phyloP scores from a whole-genome alignment of 2,329 filamentous ascomycete species.

The Talaromyces sp. region DNA sequence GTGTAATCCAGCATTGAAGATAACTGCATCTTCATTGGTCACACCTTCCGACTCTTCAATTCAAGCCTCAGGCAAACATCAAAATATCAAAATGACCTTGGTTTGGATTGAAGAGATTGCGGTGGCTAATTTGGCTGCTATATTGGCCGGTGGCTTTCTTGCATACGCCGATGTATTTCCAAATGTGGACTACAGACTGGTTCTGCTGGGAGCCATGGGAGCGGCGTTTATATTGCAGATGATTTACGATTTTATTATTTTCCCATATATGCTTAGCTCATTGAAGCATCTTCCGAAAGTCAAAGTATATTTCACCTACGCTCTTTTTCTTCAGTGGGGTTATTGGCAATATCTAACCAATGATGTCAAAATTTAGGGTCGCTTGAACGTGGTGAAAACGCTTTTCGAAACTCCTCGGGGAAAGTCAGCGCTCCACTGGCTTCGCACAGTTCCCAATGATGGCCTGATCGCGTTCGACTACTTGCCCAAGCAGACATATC shows the following conservation, averaged over 20 bases:
- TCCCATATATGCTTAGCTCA: neutral
- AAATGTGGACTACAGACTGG: neutral
- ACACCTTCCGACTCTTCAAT: neutral
- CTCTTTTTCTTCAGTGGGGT: neutral
- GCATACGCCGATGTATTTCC: neutral
- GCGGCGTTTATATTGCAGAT: neutral
- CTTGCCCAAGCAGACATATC: neutral
- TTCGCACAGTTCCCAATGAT: neutral
- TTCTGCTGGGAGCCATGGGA: neutral
- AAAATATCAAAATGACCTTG: neutral
- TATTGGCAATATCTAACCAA: neutral
- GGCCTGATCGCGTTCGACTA: neutral
- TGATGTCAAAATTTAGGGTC: neutral
- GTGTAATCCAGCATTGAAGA: neutral
- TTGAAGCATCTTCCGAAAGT: neutral
- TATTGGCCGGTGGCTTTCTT: neutral
- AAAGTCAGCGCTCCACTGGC: constrained; percentile 6
- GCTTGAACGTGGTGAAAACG: constrained; percentile 6
- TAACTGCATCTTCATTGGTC: neutral
- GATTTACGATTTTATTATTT: neutral
- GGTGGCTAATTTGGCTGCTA: neutral
- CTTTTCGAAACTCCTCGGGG: constrained; percentile 13
- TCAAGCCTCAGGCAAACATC: too few relatives aligned
- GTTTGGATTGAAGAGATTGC: neutral
- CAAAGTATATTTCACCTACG: neutral